These are phyloP conservation scores for Pichia manshurica DNA, from an alignment of 805 yeast genomes.

Conservation along the genomic window DNA sequence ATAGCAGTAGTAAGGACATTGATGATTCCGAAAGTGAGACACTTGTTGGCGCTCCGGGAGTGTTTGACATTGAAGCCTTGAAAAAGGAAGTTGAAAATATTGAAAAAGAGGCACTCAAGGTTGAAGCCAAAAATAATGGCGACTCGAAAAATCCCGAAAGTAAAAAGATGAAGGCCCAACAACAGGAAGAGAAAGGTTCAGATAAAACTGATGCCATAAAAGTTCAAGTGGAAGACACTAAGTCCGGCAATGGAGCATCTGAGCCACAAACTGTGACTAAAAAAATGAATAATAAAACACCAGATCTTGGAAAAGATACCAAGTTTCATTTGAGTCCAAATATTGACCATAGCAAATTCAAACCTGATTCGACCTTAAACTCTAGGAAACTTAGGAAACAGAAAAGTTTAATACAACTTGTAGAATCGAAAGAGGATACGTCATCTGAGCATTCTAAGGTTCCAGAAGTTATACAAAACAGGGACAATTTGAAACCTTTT, in stretches of 20 bases:
- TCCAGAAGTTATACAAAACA: not conserved
- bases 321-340: slow-evolving; percentile 7
- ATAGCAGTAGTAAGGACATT: not conserved
- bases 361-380: not conserved
- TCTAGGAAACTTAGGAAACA: slow-evolving; percentile 3
- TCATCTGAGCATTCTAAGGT: not conserved
- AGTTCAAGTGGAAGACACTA: too few relatives aligned
- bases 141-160: too few relatives aligned
- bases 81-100: slow-evolving; percentile 40
- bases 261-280: too few relatives aligned
- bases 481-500: slow-evolving; percentile 10
- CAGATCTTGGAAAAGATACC: not conserved
- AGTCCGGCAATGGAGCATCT: too few relatives aligned
- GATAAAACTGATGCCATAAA: too few relatives aligned
- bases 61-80: slow-evolving; percentile 43
- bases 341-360: not conserved
- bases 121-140: not conserved
- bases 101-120: slow-evolving; percentile 31
- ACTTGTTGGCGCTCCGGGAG: slow-evolving; percentile 15
- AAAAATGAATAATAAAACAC: not conserved
- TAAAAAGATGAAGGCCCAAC: too few relatives aligned
- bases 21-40: not conserved
- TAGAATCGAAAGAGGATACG: not conserved
- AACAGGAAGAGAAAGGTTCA: too few relatives aligned
- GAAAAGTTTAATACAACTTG: slow-evolving; percentile 11